Evolutionary conservation across 1,284 basidiomycete species (phyloP).

Genomic region (Rhodotorula sp.): DNA sequence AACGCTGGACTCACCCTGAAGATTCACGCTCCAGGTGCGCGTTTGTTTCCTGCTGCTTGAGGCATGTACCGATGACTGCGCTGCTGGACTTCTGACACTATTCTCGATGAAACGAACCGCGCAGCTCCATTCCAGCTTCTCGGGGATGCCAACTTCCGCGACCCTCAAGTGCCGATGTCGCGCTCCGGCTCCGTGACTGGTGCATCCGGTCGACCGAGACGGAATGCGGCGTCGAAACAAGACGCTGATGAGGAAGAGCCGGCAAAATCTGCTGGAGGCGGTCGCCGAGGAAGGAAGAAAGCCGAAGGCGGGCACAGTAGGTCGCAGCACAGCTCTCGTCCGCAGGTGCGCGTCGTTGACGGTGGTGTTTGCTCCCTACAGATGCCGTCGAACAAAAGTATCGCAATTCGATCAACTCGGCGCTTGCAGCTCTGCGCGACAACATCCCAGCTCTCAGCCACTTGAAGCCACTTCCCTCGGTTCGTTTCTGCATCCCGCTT

Average conservation of each 20-base stretch:
- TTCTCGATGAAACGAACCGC: no score
- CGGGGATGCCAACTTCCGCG: conserved; percentile 1
- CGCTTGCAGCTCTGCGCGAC: conserved; percentile 41
- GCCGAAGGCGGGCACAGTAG: conserved; percentile 34
- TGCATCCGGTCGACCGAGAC: not conserved
- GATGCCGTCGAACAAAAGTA: conserved; percentile 45
- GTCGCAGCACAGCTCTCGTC: not conserved
- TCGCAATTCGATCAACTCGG: conserved; percentile 44
- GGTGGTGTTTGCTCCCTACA: not conserved
- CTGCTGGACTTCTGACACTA: not conserved
- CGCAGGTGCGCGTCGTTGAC: not conserved
- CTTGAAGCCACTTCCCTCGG: conserved; percentile 42
- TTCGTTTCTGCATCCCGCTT: not conserved
- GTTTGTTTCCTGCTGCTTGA: not conserved
- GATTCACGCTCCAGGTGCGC: conserved; percentile 22
- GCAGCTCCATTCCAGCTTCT: conserved; percentile 18
- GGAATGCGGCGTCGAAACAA: not conserved
- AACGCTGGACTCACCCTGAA: conserved; percentile 27
- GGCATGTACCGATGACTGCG: no score
- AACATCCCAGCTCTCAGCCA: conserved; percentile 42
- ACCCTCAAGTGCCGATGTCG: not conserved
- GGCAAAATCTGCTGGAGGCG: conserved; percentile 3
- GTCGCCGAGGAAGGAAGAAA: conserved; percentile 20
- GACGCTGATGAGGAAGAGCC: not conserved
- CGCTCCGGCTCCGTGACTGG: not conserved